Evolutionary conservation across 164 flowering plant genomes (phyloP).

Genomic region (Brasenia schreberi): DNA sequence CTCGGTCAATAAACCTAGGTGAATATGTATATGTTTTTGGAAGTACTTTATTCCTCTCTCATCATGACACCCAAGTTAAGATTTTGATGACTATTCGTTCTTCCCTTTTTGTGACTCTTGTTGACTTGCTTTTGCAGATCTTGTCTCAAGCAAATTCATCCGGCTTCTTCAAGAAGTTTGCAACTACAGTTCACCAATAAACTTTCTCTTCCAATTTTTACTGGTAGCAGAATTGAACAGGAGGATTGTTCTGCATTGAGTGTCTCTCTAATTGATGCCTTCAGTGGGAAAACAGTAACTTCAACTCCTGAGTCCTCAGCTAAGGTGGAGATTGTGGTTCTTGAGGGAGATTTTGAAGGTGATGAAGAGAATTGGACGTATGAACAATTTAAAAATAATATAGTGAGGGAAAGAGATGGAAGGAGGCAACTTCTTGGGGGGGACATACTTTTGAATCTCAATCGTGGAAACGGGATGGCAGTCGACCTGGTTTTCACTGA

Average conservation of each 20-base stretch:
- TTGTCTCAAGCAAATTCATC: conserved; percentile 27
- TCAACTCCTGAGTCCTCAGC: conserved; percentile 27
- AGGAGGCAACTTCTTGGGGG: conserved; percentile 43
- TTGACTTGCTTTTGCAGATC: conserved; percentile 20
- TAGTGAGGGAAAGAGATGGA: conserved; percentile 40
- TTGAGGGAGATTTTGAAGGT: conserved; percentile 48
- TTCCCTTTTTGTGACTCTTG: background rate
- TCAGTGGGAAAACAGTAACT: conserved; percentile 22
- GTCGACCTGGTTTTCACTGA: conserved; percentile 48
- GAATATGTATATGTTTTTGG: conserved; percentile 2
- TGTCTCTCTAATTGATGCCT: conserved; percentile 42
- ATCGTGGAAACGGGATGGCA: conserved; percentile 46
- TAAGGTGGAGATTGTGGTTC: conserved; percentile 39
- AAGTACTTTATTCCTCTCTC: background rate
- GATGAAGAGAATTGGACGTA: conserved; percentile 28
- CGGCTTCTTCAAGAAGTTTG: conserved; percentile 40
- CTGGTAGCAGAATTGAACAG: conserved; percentile 72
- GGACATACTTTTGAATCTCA: conserved; percentile 35
- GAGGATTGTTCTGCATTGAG: conserved; percentile 33
- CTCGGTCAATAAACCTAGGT: conserved; percentile 14
- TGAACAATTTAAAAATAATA: conserved; percentile 29
- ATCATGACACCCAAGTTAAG: background rate
- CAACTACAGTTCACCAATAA: conserved; percentile 40
- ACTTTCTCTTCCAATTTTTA: conserved; percentile 65
- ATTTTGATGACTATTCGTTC: background rate